Percentiles rank a stretch among this genome's conserved stretches.
Conservation (phyloP, 139 green algal genomes). For the Haematococcus lacustris region DNA sequence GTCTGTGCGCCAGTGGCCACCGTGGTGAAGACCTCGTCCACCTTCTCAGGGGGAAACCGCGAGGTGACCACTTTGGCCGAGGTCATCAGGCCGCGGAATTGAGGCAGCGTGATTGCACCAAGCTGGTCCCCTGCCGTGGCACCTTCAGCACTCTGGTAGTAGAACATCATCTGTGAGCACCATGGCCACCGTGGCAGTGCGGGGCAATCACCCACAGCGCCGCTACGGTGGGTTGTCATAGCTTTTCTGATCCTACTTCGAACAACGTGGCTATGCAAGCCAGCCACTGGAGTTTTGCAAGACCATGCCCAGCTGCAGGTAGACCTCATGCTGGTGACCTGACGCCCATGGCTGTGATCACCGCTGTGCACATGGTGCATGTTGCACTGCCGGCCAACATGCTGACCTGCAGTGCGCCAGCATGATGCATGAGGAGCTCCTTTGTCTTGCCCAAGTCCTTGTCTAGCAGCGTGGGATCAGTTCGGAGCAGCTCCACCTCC, state of each 20-base stretch:
- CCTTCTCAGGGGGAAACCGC: conserved; percentile 33
- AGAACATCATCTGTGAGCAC: conserved; percentile 52
- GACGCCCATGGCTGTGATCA: too few relatives aligned
- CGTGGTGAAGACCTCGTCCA: conserved; percentile 52
- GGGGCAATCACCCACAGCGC: too few relatives aligned
- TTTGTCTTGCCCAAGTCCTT: conserved; percentile 45
- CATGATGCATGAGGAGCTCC: conserved; percentile 46
- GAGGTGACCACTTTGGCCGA: conserved; percentile 34
- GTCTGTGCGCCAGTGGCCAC: conserved; percentile 35
- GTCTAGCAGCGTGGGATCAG: conserved; percentile 22
- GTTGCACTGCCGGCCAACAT: too few relatives aligned
- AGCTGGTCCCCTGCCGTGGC: conserved; percentile 39
- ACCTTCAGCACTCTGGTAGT: conserved; percentile 38
- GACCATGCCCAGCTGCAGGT: too few relatives aligned
- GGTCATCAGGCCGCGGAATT: conserved; percentile 51
- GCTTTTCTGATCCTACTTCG: too few relatives aligned
- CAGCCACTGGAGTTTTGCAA: too few relatives aligned
- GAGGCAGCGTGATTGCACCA: conserved; percentile 46
- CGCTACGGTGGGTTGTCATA: too few relatives aligned
- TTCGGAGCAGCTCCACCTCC: conserved; percentile 29
- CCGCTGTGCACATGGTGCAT: too few relatives aligned
- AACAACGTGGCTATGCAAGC: too few relatives aligned
- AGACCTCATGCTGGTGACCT: too few relatives aligned
- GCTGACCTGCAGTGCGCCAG: conserved; percentile 20
- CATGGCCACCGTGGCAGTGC: too few relatives aligned